Conservation (phyloP, 225 moss, liverwort and hornwort genomes). For the Physcomitrellopsis africana region DNA sequence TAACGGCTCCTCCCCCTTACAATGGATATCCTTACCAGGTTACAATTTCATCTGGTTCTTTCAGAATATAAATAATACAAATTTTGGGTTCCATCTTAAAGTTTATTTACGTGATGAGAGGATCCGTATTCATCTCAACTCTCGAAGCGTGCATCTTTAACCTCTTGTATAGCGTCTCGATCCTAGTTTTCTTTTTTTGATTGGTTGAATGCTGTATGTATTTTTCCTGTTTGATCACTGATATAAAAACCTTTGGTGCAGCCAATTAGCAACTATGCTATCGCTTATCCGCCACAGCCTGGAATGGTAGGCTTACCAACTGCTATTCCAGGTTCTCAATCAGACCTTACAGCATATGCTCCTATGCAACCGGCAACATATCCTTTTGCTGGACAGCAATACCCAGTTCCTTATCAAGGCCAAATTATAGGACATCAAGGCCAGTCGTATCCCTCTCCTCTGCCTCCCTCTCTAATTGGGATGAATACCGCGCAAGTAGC, state of each 20-base stretch:
- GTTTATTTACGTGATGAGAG: conserved; percentile 20
- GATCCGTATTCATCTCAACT: not conserved
- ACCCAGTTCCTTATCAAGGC: conserved; percentile 61
- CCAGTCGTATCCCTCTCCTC: conserved; percentile 62
- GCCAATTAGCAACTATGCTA: conserved; percentile 62
- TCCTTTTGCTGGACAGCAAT: conserved; percentile 65
- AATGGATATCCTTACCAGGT: conserved; percentile 90
- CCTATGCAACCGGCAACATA: conserved; percentile 76
- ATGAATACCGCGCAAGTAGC: conserved; percentile 79
- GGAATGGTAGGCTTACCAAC: conserved; percentile 56
- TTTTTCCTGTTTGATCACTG: conserved; percentile 20
- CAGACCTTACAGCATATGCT: conserved; percentile 75
- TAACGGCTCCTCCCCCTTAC: conserved; percentile 70
- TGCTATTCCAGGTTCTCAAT: conserved; percentile 72
- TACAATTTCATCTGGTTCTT: not conserved
- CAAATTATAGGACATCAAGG: conserved; percentile 73
- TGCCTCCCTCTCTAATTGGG: conserved; percentile 70
- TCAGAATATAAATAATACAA: not conserved
- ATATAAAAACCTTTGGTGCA: conserved; percentile 31
- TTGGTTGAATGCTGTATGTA: conserved; percentile 1
- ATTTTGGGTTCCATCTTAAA: not conserved
- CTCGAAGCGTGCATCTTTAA: not conserved
- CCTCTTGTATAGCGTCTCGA: not conserved
- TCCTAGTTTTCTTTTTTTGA: not conserved
- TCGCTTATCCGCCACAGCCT: conserved; percentile 60